Base-by-base conservation (phyloP, 306 rosid genomes). In the Cicer bijugum region DNA sequence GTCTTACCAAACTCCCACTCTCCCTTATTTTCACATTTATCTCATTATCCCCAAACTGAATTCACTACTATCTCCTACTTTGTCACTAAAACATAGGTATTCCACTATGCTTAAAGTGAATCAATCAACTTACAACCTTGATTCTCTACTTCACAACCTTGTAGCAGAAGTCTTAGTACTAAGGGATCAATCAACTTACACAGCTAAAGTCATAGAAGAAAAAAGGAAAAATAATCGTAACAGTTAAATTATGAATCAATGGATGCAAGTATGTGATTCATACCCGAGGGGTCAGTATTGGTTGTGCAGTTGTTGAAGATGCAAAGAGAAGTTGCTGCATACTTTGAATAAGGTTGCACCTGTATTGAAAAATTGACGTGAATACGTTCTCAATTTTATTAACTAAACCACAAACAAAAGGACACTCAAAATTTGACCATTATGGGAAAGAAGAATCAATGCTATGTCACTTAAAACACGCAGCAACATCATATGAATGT, bases 261-360 rank as follows among this genome's bases (percentile, higher is more conserved):
- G 35, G n/a, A 43, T 50, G 6, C 28, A 74, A 71, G 75, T 67
- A 61, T 40, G 74, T 65, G 37, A 70, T 15, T 17, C 75, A 52
- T 88, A 94, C 97, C 90, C 99, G 88, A 75, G 99, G 96, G 12
- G 99, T 94, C 82, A 94, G 74, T 72, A 89, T 88, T 42, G 99
- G 97, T 78, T 94, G 97, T 6, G 99, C 99, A 14, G 99, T 94
- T 67, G 99, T 91, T 38, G 99, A 94, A 80, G 99, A 91, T 10
- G 97, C 99, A 80, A 91, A 91, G 56, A 91, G 93, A 74, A 91
- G 83, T 83, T 88, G 94, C 81, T 94, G 99, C 85, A 91, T 81
- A 82, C 92, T 91, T 88, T 94, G 96, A 87, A 94, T 91, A 72
- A 94, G 88, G 62, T 83, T 86, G 87, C 99, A 91, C 88, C 99